Evolutionary conservation across 768 basidiomycete genomes (phyloP).

Genomic region (Suillus discolor): DNA sequence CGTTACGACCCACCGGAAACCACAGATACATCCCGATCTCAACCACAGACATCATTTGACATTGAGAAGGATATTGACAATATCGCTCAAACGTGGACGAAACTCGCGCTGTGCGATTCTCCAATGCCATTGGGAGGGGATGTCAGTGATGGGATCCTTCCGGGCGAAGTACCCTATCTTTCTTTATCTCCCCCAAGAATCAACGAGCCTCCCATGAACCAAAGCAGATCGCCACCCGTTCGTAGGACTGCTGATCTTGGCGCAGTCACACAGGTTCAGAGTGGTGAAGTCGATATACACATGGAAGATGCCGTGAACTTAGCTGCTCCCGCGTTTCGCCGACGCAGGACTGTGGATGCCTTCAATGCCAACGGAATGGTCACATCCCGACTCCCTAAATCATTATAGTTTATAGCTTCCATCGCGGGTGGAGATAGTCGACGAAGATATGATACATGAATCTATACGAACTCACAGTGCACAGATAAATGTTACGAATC

Average conservation of each 20-base stretch:
- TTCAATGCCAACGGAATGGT: neutral
- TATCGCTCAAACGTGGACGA: constrained; percentile 1
- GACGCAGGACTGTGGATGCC: constrained; percentile 1
- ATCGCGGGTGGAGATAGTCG: too few relatives aligned
- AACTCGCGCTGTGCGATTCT: constrained; percentile 7
- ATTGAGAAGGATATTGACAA: neutral
- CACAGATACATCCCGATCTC: neutral
- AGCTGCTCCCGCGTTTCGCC: neutral
- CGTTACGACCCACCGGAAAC: neutral
- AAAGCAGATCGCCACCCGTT: neutral
- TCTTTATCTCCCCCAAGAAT: neutral
- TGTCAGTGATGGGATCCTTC: neutral
- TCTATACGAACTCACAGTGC: neutral
- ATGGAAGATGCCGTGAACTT: neutral
- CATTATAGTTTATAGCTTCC: neutral
- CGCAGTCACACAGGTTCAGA: too few relatives aligned
- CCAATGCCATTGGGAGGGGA: neutral
- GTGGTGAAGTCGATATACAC: neutral
- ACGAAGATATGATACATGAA: neutral
- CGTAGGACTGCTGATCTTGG: neutral
- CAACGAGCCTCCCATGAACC: neutral
- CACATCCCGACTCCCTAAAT: neutral
- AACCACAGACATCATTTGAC: neutral
- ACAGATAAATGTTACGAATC: neutral
- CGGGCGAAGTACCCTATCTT: neutral